Evolutionary conservation across 768 basidiomycete species (phyloP), one percentile per base, ranked within the genome.

Genomic region (Piloderma croceum): DNA sequence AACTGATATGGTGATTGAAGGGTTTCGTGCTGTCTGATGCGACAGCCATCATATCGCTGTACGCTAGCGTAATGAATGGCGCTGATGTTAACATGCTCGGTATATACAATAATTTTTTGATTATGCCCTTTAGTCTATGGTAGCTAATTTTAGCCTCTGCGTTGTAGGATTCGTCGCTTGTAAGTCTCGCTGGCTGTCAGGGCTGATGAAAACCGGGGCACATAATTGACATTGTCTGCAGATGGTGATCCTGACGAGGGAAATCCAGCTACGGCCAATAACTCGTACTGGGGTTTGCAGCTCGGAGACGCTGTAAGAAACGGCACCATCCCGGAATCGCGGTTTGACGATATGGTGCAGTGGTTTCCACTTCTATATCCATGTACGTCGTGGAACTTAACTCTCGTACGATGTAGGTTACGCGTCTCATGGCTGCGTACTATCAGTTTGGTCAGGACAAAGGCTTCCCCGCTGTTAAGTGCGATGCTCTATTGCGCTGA

Each of bases 331-430:
- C 60, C 74, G 0, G 45, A 62, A 43, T 45, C 58, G 12, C 62
- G 75, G 10, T 51, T 77, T 18, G 64, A 74, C 40, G 77, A 83
- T 53, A 73, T 80, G 67, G 83, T 81, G 64, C 31, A 24, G 22
- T 12, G 18, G 31, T 31, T 13, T 15, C 4, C 7, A 31, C 29
- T 38, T 13, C 13, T 25, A 29, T 29, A 29, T 9, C 27, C 15
- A 9, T 29, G 10, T 9, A 9, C 27, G 27, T 29, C 15, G 10
- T 29, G 27, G 27, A n/a, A n/a, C n/a, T n/a, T n/a, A n/a, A n/a
- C n/a, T n/a, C n/a, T n/a, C n/a, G n/a, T 15, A 9, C 27, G 27
- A 9, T 29, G 27, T 9, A 29, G 27, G 27, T 66, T 0, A 70
- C 70, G 3, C 71, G 80, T n/a, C 71, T 78, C 38, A 45, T 81